phyloP scores from a whole-genome alignment of 2,329 filamentous ascomycete genomes.

The Hypoxylon sp. region DNA sequence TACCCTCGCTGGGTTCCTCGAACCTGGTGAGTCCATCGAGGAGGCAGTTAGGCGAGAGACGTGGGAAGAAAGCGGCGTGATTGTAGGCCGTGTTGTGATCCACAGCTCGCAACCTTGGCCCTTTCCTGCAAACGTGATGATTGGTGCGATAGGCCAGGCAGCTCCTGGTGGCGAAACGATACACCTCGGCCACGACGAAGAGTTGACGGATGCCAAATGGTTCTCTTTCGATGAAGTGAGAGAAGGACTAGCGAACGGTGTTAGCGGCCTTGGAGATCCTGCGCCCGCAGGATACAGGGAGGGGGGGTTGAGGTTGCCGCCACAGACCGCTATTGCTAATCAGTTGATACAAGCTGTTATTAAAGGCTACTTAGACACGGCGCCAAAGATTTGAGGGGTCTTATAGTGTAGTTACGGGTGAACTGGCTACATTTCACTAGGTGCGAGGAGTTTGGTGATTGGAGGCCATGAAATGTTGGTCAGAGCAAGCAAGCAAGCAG shows the following conservation, averaged over 20 bases:
- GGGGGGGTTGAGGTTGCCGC: slow-evolving; percentile 84
- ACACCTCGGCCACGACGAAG: slow-evolving; percentile 87
- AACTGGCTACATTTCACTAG: neutral
- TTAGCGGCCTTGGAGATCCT: slow-evolving; percentile 75
- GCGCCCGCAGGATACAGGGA: slow-evolving; percentile 78
- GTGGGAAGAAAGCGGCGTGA: slow-evolving; percentile 87
- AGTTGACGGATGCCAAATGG: slow-evolving; percentile 93
- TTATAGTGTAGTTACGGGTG: neutral
- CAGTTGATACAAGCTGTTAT: slow-evolving; percentile 86
- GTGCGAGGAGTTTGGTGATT: neutral
- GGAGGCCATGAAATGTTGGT: neutral
- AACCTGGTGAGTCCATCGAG: slow-evolving; percentile 87
- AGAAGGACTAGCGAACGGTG: slow-evolving; percentile 78
- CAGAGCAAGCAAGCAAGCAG: neutral
- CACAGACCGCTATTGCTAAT: slow-evolving; percentile 91
- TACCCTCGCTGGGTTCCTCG: slow-evolving; percentile 88
- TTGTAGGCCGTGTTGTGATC: slow-evolving; percentile 81
- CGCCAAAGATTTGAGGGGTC: slow-evolving; percentile 66
- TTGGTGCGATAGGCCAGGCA: slow-evolving; percentile 89
- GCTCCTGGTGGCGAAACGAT: slow-evolving; percentile 84
- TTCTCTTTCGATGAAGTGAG: slow-evolving; percentile 84
- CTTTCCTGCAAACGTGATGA: slow-evolving; percentile 88
- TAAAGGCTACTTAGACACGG: slow-evolving; percentile 76
- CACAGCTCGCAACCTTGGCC: slow-evolving; percentile 92
- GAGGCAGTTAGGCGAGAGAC: slow-evolving; percentile 87